Evolutionary conservation across 495 filamentous ascomycete genomes (phyloP), one percentile per base, ranked within the genome.

Genomic region (Penicillium lividum): DNA sequence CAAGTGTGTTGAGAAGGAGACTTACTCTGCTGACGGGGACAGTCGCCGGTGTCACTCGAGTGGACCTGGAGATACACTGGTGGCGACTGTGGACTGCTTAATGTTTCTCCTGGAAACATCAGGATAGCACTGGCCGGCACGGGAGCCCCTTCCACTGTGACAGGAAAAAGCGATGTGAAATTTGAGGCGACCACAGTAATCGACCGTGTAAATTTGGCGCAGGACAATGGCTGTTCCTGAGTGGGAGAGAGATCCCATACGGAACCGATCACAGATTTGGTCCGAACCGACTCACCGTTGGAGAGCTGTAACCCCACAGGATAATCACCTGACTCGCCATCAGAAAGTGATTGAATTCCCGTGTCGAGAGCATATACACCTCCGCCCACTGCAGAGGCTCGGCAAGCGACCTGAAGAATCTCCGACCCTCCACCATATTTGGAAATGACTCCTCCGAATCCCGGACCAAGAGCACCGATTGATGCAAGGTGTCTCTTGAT

Each of bases 351-450:
- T 53, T 77, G 69, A 49, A 93, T 76, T 0, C 85, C 85, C 28
- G 85, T 86, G 40, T 84, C 85, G 22, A 98, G 86, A 56, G 96
- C 90, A 74, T 97, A 97, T 5, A 95, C 83, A 16, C 86, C 91
- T 31, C 94, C 95, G 4, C 95, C 93, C 7, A 98, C 93, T 5
- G 94, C 94, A 53, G 88, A 86, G 36, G 94, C 92, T 57, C 94
- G 89, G 64, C 94, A 98, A 11, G 87, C 90, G 10, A 97, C 91
- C 68, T 98, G 94, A 18, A 91, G 82, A 58, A 98, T 86, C 73
- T 98, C 94, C n/a, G 92, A 88, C 9, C 86, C 80, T 57, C 95
- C 92, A 22, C 94, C 94, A 87, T 93, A 98, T 75, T 94, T 96
- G 10, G 92, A 86, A 57, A 93, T 77, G 9, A 97, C 84, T 47